Evolutionary conservation across 768 basidiomycete genomes (phyloP).

Genomic region (Daedaleopsis sinensis): DNA sequence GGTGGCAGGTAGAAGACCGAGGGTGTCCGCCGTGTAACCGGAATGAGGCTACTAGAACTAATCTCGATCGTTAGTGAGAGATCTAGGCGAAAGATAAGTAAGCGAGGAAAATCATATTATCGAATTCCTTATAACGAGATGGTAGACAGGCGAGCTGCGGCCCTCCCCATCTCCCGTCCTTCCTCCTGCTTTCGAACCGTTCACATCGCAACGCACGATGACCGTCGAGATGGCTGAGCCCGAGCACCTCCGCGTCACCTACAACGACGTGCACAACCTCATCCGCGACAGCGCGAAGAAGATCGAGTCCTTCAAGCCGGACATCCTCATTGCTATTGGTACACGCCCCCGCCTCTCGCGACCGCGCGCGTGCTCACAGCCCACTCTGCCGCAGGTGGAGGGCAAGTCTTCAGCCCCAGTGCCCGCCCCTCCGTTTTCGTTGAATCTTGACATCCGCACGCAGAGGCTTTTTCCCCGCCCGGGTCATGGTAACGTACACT

Average conservation of each 20-base stretch:
- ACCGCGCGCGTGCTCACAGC: neutral
- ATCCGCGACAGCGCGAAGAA: constrained; percentile 67
- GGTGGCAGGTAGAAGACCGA: too few relatives aligned
- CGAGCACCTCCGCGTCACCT: constrained; percentile 73
- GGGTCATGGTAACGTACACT: constrained; percentile 65
- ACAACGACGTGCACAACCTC: constrained; percentile 92
- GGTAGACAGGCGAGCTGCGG: too few relatives aligned
- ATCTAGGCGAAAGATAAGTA: too few relatives aligned
- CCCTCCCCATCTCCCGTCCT: constrained; percentile 3
- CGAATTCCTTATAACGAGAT: neutral
- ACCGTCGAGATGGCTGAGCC: constrained; percentile 38
- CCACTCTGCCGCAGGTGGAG: constrained; percentile 58
- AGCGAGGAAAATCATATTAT: neutral
- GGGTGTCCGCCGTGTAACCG: too few relatives aligned
- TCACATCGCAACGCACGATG: neutral
- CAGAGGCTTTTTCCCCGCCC: constrained; percentile 95
- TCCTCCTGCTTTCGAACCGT: constrained; percentile 1
- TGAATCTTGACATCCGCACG: constrained; percentile 21
- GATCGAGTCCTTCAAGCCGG: constrained; percentile 85
- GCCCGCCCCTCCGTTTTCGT: constrained; percentile 3
- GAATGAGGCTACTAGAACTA: too few relatives aligned
- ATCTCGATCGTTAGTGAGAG: too few relatives aligned
- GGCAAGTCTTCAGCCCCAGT: constrained; percentile 51
- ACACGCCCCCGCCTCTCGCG: constrained; percentile 22
- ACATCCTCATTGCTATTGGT: constrained; percentile 86